These are phyloP conservation scores for Fusarium humuli DNA, from an alignment of 2,329 filamentous ascomycete species.

Conservation along the genomic window DNA sequence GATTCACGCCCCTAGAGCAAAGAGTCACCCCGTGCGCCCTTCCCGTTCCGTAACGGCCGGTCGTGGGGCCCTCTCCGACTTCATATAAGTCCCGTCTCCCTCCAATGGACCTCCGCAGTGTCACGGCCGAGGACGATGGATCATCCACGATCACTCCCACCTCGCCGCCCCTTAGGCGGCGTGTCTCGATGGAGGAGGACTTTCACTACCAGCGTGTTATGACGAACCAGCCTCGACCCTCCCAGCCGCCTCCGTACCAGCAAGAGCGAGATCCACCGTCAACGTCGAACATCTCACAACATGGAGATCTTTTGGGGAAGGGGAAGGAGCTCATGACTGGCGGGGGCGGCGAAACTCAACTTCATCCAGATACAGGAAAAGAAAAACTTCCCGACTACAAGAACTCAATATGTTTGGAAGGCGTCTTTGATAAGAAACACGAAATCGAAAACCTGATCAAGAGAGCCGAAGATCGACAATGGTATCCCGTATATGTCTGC, in stretches of 20 bases:
- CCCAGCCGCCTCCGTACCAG: slow-evolving; percentile 62
- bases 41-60: slow-evolving; percentile 40
- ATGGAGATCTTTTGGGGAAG: slow-evolving; percentile 34
- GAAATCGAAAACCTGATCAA: slow-evolving; percentile 75
- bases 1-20: slow-evolving; percentile 43
- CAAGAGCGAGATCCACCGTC: slow-evolving; percentile 40
- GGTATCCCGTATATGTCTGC: slow-evolving; percentile 71
- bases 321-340: slow-evolving; percentile 35
- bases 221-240: slow-evolving; percentile 59
- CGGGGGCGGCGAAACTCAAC: slow-evolving; percentile 36
- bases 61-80: slow-evolving; percentile 36
- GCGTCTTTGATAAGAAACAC: slow-evolving; percentile 71
- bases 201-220: slow-evolving; percentile 65
- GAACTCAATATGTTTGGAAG: slow-evolving; percentile 66
- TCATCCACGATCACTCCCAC: slow-evolving; percentile 47
- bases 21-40: slow-evolving; percentile 36
- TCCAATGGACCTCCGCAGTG: slow-evolving; percentile 52
- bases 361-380: slow-evolving; percentile 40
- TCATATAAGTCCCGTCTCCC: slow-evolving; percentile 44
- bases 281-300: slow-evolving; percentile 27
- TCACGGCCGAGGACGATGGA: slow-evolving; percentile 50
- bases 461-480: slow-evolving; percentile 70
- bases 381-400: slow-evolving; percentile 68
- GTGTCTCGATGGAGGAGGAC: slow-evolving; percentile 67
- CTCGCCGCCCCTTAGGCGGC: slow-evolving; percentile 56